Evolutionary conservation across 192 early-diverging fungal species (phyloP), one percentile per base, ranked within the genome.

Genomic region (Cladochytrium replicatum): DNA sequence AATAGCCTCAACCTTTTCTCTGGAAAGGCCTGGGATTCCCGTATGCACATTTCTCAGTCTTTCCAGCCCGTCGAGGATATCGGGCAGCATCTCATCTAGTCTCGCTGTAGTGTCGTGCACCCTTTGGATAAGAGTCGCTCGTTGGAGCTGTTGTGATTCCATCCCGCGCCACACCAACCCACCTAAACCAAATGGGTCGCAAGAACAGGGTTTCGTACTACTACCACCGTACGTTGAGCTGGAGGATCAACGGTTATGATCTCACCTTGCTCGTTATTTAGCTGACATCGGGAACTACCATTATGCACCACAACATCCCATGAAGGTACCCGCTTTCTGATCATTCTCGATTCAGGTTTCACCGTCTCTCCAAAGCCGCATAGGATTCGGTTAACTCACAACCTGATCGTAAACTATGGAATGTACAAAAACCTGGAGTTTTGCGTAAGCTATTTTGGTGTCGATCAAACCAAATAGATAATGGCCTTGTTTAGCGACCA

Each of bases 361-460:
- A 4, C 4, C 4, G 28, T 3, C 5, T 29, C 43, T 29, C 11
- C 7, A 84, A 85, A 97, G 66, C 95, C 95, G 2, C 89, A 96
- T 57, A 75, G 95, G 11, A 70, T 99, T 42, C 81, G 91, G 2
- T 72, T 97, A 66, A 92, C 95, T 0, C 94, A 97, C 52, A 89
- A 94, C 53, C 64, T 99, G 42, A 84, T 99, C 19, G 63, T 92
- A 39, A 88, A 85, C 48, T 99, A 96, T 62, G 91, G 84, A 8
- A 64, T 99, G 28, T 84, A 92, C 68, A 80, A 89, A 43, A 81
- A 93, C 52, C 73, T 99, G 78, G 85, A 91, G 40, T 68, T 91
- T 57, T 58, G 8, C 31, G 57, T 58, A 32, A 52, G 50, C 21
- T 54, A 7, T 6, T 7, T 13, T 6, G 46, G 23, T 44, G 46